Conservation (phyloP, 495 filamentous ascomycete species). For the Pyrenula massariospora region DNA sequence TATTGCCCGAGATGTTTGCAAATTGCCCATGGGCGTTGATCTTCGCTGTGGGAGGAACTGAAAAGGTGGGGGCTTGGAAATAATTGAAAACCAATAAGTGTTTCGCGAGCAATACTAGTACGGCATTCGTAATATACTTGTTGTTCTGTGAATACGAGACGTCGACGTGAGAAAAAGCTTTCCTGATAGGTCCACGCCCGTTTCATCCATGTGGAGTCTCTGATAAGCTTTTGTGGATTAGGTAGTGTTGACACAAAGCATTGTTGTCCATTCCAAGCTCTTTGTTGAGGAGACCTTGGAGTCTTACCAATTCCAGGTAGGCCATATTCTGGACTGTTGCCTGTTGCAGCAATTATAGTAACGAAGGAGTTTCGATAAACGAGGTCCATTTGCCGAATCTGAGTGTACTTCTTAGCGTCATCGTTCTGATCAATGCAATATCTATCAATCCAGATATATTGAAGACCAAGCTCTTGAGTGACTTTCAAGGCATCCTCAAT, state of each 20-base stretch:
- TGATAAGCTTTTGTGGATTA: neutral
- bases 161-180: slow-evolving; percentile 5
- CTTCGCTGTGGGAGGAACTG: too few species aligned
- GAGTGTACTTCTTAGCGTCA: slow-evolving; percentile 8
- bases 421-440: slow-evolving; percentile 18
- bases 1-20: neutral
- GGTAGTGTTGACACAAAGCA: neutral
- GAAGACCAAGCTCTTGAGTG: neutral
- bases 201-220: neutral
- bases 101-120: neutral
- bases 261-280: neutral
- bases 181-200: slow-evolving; percentile 17
- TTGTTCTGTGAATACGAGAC: slow-evolving; percentile 18
- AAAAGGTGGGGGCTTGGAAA: too few species aligned
- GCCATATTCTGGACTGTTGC: neutral
- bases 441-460: neutral
- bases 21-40: neutral
- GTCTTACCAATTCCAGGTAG: neutral
- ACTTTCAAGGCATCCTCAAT: neutral
- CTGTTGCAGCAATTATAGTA: slow-evolving; percentile 13
- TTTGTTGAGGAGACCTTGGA: neutral
- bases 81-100: neutral
- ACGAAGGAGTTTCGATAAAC: slow-evolving; percentile 13
- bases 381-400: slow-evolving; percentile 12
- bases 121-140: slow-evolving; percentile 27